Base-by-base conservation (phyloP, 768 basidiomycete species). In the Mrakia hoshinonis region DNA sequence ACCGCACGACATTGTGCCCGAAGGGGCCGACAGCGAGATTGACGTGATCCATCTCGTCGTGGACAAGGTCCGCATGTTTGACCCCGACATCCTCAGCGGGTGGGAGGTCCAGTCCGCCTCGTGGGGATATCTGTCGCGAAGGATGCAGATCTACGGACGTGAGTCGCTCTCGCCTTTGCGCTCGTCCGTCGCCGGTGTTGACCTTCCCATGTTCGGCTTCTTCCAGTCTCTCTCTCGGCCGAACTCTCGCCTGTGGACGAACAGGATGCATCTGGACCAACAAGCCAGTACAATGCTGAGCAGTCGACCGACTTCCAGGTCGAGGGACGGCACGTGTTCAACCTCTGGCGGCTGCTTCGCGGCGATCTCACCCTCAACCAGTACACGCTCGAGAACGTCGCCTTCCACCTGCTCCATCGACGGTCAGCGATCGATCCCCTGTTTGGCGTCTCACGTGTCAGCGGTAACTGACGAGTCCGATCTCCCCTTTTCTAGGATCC, bases 261-360 rank as follows among this genome's bases (percentile, higher is more conserved):
- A 10, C 55, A n/a, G 4, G 63, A 51, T 43, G 47, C 31, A 22
- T 26, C 31, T n/a, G 22, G n/a, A 6, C n/a, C 29, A 36, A 52
- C 36, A 4, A 55, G 43, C 24, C 43, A 60, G n/a, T 73, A 73
- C 62, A 67, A 73, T 36, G 47, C 34, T 11, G 67, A 73, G 62
- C 88, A 89, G 73, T 86, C 87, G 2, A 89, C 92, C 2, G 90
- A 88, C 1, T 89, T 99, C 79, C 87, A 86, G 73, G 87, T 93
- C 48, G 82, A 84, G 26, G 96, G 96, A 0, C 84, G 96, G 22
- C 94, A 99, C 77, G 89, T 95, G 43, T 82, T 99, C 60, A 96
- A 98, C 75, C 80, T 91, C 18, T 97, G 93, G 93, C 83, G 93
- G 68, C 85, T 97, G 65, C 90, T 97, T 85, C 87, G 92, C 43